Evolutionary conservation across 2,329 filamentous ascomycete genomes (phyloP).

Genomic region (Penicillium paneum): DNA sequence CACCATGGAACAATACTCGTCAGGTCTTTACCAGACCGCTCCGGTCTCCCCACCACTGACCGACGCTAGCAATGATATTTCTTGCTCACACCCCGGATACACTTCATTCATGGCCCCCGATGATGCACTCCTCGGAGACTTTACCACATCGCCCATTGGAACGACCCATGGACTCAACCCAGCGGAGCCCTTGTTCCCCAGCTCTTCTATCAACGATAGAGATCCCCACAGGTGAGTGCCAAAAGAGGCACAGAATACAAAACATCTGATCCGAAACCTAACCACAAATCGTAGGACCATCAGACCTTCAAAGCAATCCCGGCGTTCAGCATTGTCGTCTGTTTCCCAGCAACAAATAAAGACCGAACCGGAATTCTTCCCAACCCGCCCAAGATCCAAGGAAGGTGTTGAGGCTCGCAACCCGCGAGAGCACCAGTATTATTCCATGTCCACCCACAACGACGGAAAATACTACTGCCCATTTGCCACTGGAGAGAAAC

Average conservation of each 20-base stretch:
- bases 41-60: slow-evolving; percentile 45
- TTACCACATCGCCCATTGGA: slow-evolving; percentile 34
- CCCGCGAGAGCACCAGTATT: slow-evolving; percentile 44
- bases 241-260: neutral
- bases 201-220: slow-evolving; percentile 39
- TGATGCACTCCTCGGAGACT: slow-evolving; percentile 38
- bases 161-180: slow-evolving; percentile 35
- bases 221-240: slow-evolving; percentile 42
- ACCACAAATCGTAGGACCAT: slow-evolving; percentile 36
- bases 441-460: slow-evolving; percentile 41
- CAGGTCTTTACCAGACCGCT: slow-evolving; percentile 36
- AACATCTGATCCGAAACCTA: slow-evolving; percentile 7
- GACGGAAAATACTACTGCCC: slow-evolving; percentile 95
- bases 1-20: slow-evolving; percentile 35
- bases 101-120: slow-evolving; percentile 39
- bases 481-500: slow-evolving; percentile 63
- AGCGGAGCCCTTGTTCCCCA: slow-evolving; percentile 41
- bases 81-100: slow-evolving; percentile 40
- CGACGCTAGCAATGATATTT: slow-evolving; percentile 41
- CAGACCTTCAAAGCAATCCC: slow-evolving; percentile 37
- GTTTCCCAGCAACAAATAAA: slow-evolving; percentile 30
- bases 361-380: slow-evolving; percentile 38
- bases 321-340: slow-evolving; percentile 36
- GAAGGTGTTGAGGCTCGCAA: slow-evolving; percentile 38
- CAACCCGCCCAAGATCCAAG: slow-evolving; percentile 36